Evolutionary conservation across 2,329 filamentous ascomycete genomes (phyloP).

Genomic region (Nemania abortiva): DNA sequence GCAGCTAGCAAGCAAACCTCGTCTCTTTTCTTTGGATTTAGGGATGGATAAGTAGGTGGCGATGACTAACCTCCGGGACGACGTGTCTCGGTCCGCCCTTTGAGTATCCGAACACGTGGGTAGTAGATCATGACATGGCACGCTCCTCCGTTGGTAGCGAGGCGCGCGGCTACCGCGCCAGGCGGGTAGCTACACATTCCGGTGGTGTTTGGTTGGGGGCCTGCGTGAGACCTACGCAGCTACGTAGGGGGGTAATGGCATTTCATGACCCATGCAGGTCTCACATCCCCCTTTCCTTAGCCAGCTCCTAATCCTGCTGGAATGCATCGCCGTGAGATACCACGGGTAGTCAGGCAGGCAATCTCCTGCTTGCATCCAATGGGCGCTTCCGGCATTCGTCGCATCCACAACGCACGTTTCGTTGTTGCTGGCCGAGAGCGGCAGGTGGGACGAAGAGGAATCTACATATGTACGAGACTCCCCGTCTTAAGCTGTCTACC

Average conservation of each 20-base stretch:
- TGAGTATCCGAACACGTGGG: not conserved
- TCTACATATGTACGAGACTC: not conserved
- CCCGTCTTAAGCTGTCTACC: not conserved
- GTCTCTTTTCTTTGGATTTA: not conserved
- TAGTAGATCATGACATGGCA: too few species aligned
- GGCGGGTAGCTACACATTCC: not conserved
- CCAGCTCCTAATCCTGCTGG: constrained; percentile 5
- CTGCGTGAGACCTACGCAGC: not conserved
- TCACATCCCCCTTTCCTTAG: not conserved
- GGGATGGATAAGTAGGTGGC: not conserved
- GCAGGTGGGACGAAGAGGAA: constrained; percentile 28
- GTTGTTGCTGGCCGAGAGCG: constrained; percentile 9
- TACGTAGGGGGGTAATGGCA: not conserved
- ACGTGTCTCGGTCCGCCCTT: too few species aligned
- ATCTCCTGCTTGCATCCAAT: not conserved
- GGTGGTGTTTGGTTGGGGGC: too few species aligned
- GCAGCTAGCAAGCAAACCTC: not conserved
- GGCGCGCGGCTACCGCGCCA: constrained; percentile 32
- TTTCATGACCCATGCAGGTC: constrained; percentile 5
- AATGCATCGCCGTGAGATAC: not conserved
- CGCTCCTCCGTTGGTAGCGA: not conserved
- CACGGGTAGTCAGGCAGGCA: not conserved
- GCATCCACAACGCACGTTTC: not conserved
- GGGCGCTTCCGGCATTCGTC: not conserved
- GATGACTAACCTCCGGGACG: too few species aligned